phyloP scores from a whole-genome alignment of 331 rosid genomes.

The Erythrophleum ivorense region DNA sequence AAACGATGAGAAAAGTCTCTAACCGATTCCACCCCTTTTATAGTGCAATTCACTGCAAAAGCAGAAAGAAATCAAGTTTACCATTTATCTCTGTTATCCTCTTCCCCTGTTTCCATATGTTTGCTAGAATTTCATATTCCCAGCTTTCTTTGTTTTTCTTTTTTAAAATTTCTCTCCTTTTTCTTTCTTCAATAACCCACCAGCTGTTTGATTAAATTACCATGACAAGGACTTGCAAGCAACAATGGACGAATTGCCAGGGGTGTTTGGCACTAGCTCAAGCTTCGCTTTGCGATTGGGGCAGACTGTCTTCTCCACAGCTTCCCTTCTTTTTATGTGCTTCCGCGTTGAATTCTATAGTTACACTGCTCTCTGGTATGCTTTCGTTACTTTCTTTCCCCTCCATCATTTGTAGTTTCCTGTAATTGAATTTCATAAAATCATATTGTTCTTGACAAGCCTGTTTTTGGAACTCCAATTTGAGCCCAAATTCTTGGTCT shows the following conservation, averaged over 20 bases:
- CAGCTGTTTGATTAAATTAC: slow-evolving; percentile 29
- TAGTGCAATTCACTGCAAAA: slow-evolving; percentile 19
- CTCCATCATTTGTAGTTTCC: not conserved
- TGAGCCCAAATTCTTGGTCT: not conserved
- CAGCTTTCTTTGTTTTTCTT: not conserved
- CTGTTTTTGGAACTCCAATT: not conserved
- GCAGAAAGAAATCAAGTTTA: not conserved
- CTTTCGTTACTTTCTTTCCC: not conserved
- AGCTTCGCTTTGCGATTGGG: slow-evolving; percentile 91
- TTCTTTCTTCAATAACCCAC: slow-evolving; percentile 5
- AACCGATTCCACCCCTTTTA: slow-evolving; percentile 32
- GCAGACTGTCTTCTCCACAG: slow-evolving; percentile 78
- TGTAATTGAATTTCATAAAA: not conserved
- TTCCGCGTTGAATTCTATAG: slow-evolving; percentile 72
- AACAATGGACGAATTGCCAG: slow-evolving; percentile 84
- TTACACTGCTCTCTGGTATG: slow-evolving; percentile 78
- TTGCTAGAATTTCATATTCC: slow-evolving; percentile 16
- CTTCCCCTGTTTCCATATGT: not conserved
- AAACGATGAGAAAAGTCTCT: slow-evolving; percentile 40
- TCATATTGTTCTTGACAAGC: not conserved
- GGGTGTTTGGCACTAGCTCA: slow-evolving; percentile 82
- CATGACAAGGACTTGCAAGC: slow-evolving; percentile 41
- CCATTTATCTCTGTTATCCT: not conserved
- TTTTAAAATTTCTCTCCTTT: not conserved
- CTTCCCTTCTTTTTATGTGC: slow-evolving; percentile 87